Evolutionary conservation across 2,329 filamentous ascomycete genomes (phyloP).

Genomic region (Fusarium sp.): DNA sequence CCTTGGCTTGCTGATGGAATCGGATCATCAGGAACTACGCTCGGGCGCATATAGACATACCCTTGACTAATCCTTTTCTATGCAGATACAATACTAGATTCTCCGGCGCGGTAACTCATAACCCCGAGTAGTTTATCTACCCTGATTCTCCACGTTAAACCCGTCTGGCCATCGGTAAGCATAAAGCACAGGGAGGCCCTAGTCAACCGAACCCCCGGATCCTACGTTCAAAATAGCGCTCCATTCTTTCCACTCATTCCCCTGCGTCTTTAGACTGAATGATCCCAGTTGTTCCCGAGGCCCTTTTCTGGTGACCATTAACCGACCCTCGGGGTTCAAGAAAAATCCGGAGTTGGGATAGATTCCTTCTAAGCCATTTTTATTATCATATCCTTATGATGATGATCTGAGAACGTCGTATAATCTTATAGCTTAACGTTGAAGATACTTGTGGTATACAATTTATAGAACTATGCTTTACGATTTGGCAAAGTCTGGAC

Average conservation of each 20-base stretch:
- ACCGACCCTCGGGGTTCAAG: too few species aligned
- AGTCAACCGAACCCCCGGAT: conserved; percentile 8
- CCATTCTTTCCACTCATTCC: neutral
- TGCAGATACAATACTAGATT: neutral
- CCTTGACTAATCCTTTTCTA: neutral
- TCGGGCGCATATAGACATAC: too few species aligned
- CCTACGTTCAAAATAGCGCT: neutral
- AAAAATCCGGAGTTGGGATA: too few species aligned
- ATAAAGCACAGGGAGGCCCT: neutral
- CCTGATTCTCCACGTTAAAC: neutral
- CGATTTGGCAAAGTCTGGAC: too few species aligned
- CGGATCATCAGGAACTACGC: conserved; percentile 3
- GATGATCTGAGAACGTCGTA: too few species aligned
- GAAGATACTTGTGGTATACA: too few species aligned
- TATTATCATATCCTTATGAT: too few species aligned
- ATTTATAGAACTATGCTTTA: too few species aligned
- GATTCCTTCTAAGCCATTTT: too few species aligned
- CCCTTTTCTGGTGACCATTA: too few species aligned
- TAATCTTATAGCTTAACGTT: too few species aligned
- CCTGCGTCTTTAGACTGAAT: neutral
- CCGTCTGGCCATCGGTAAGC: neutral
- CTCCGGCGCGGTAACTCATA: neutral
- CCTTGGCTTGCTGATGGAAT: neutral
- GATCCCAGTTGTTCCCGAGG: neutral
- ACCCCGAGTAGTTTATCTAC: neutral